Evolutionary conservation across 768 basidiomycete genomes (phyloP).

Genomic region (Hygrocybe punicea): DNA sequence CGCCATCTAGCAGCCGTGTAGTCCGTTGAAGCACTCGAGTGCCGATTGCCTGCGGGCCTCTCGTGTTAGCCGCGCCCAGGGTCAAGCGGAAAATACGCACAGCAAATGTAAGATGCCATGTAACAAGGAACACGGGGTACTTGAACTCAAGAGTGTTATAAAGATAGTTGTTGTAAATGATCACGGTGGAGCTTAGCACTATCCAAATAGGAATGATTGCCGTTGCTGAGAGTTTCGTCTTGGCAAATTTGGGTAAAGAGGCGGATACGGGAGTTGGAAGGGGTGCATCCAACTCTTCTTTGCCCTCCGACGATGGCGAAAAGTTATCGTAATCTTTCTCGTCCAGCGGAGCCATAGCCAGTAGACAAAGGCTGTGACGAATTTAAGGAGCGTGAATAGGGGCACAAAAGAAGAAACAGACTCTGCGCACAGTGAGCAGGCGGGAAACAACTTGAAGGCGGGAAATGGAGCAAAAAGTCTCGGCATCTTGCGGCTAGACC

Average conservation of each 20-base stretch:
- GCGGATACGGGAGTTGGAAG: slow-evolving; percentile 61
- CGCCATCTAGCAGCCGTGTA: slow-evolving; percentile 74
- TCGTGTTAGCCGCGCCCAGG: background rate
- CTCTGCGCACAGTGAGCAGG: background rate
- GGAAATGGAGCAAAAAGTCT: no score
- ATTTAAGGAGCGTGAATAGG: no score
- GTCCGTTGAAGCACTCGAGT: slow-evolving; percentile 82
- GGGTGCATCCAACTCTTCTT: slow-evolving; percentile 13
- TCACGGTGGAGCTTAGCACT: slow-evolving; percentile 80
- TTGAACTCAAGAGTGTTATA: slow-evolving; percentile 82
- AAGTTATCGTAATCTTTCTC: background rate
- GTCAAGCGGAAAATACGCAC: slow-evolving; percentile 33
- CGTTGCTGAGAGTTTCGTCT: slow-evolving; percentile 57
- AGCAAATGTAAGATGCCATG: slow-evolving; percentile 76
- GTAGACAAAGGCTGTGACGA: background rate
- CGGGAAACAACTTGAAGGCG: no score
- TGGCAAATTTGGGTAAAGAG: slow-evolving; percentile 34
- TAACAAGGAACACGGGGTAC: slow-evolving; percentile 91
- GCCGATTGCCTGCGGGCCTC: slow-evolving; percentile 58
- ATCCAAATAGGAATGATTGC: slow-evolving; percentile 93
- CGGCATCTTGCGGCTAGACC: no score
- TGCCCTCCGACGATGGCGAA: background rate
- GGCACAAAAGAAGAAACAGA: background rate
- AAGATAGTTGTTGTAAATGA: slow-evolving; percentile 93
- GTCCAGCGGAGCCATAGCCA: background rate